Percentiles rank a stretch among this genome's conserved stretches.
These are phyloP conservation scores for Pilaira anomala DNA, from an alignment of 192 early-diverging fungal genomes.

Conservation along the genomic window DNA sequence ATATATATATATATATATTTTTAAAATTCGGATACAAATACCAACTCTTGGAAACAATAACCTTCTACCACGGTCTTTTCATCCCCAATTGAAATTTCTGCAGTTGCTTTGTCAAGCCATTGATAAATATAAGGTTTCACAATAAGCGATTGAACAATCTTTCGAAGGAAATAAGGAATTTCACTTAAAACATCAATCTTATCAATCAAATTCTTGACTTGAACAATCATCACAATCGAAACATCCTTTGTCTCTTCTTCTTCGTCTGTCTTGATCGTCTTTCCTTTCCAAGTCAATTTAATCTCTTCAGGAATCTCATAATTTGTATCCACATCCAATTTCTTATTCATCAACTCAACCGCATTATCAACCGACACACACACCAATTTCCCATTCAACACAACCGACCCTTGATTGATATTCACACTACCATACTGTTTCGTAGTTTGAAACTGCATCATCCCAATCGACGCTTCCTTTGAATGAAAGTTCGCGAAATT, in stretches of 20 bases:
- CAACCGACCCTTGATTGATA: slow-evolving; percentile 72
- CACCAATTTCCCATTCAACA: slow-evolving; percentile 60
- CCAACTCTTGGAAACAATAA: slow-evolving; percentile 78
- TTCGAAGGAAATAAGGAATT: slow-evolving; percentile 87
- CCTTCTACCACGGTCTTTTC: slow-evolving; percentile 60
- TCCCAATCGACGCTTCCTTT: slow-evolving; percentile 54
- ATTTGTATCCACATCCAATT: slow-evolving; percentile 75
- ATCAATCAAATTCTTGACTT: slow-evolving; percentile 61
- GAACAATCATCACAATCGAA: slow-evolving; percentile 61
- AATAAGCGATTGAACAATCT: slow-evolving; percentile 87
- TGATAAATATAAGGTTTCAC: slow-evolving; percentile 94
- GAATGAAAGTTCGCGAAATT: slow-evolving; percentile 81
- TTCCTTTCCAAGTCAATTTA: slow-evolving; percentile 75
- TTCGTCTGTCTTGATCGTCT: slow-evolving; percentile 66
- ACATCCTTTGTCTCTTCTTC: slow-evolving; percentile 58
- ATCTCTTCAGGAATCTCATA: slow-evolving; percentile 77
- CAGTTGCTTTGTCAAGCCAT: slow-evolving; percentile 77
- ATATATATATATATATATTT: not conserved
- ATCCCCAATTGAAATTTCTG: slow-evolving; percentile 74
- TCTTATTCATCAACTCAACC: slow-evolving; percentile 58
- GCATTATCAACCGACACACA: slow-evolving; percentile 77
- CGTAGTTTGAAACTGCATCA: slow-evolving; percentile 81
- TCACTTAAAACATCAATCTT: slow-evolving; percentile 90
- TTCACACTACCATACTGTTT: slow-evolving; percentile 62
- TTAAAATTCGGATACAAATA: slow-evolving; percentile 59